Evolutionary conservation across 2,329 filamentous ascomycete species (phyloP), one percentile per base, ranked within the genome.

Genomic region (Drechslerella coelobrocha): DNA sequence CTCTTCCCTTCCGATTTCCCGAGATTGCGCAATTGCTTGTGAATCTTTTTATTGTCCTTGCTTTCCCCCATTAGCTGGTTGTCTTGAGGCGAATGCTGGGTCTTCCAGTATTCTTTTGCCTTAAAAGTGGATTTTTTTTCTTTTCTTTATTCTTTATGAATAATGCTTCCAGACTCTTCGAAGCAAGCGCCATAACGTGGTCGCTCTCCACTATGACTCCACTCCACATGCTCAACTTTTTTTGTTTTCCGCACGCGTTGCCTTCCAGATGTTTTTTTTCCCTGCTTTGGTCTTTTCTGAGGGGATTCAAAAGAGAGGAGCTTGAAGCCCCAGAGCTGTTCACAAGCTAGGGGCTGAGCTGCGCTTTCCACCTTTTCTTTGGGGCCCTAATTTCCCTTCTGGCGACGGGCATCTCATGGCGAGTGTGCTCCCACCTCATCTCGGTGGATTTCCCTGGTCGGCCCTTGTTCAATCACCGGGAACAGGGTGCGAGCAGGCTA

Each of bases 391-490:
- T 69, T 62, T 62, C 65, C 65, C 65, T 37, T 61, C 52, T 12
- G 53, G 29, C 37, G 57, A 50, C 63, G 51, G 63, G 56, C 57
- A 69, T 61, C 43, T 62, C 56, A 69, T 62, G 65, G 65, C 65
- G 57, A 61, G 56, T 62, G 50, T 57, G 24, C 59, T 57, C 63
- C 63, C 63, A 69, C 57, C 52, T 61, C 47, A 61, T 61, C 61
- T 69, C 65, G 65, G 65, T 69, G 65, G 52, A 54, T 62, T 56
- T 29, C 63, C 65, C 63, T 69, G 63, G 63, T 61, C 63, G 29
- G 63, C 56, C 63, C 65, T 69, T 69, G 65, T 57, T 62, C 59
- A 69, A 62, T 69, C 65, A 59, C 65, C 65, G 65, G 65, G 57
- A 55, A 21, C 17, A 26, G 43, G 43, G 43, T 23, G 43, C 19